phyloP scores from a whole-genome alignment of 345 rosid genomes.

The Populus alba region DNA sequence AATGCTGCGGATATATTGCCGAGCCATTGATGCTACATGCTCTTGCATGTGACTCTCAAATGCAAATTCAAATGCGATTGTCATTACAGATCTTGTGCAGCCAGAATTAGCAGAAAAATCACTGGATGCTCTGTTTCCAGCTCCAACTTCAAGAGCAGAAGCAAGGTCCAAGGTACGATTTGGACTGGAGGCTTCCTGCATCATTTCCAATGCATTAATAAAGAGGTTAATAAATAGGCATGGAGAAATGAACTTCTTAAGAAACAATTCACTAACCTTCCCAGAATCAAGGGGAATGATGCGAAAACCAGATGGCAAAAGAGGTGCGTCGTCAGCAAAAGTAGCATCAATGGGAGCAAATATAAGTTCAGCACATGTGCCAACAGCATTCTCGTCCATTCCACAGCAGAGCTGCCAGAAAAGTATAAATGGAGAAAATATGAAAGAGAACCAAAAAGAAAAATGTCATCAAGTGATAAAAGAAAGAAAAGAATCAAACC shows the following conservation, averaged over 20 bases:
- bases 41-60: constrained; percentile 96
- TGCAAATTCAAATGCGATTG: constrained; percentile 91
- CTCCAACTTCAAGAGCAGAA: constrained; percentile 84
- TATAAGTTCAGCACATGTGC: constrained; percentile 87
- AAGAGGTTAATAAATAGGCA: background rate
- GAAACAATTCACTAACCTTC: constrained; percentile 46
- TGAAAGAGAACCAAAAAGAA: constrained; percentile 3
- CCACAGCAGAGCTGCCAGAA: constrained; percentile 77
- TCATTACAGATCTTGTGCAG: constrained; percentile 87
- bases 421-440: background rate
- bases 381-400: constrained; percentile 85
- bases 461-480: background rate
- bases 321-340: constrained; percentile 93
- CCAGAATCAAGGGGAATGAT: constrained; percentile 89
- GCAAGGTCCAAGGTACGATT: constrained; percentile 95
- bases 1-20: constrained; percentile 84
- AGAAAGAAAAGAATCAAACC: background rate
- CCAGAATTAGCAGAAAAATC: constrained; percentile 54
- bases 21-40: constrained; percentile 86
- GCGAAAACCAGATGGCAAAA: constrained; percentile 93
- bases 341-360: constrained; percentile 95
- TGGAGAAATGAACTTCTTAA: background rate
- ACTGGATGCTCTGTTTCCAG: constrained; percentile 60
- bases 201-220: constrained; percentile 1
- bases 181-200: constrained; percentile 86